A percentile compares a stretch with the other conserved stretches of the same genome.
phyloP scores from a whole-genome alignment of 2,329 filamentous ascomycete species.

The Cercospora zeina region DNA sequence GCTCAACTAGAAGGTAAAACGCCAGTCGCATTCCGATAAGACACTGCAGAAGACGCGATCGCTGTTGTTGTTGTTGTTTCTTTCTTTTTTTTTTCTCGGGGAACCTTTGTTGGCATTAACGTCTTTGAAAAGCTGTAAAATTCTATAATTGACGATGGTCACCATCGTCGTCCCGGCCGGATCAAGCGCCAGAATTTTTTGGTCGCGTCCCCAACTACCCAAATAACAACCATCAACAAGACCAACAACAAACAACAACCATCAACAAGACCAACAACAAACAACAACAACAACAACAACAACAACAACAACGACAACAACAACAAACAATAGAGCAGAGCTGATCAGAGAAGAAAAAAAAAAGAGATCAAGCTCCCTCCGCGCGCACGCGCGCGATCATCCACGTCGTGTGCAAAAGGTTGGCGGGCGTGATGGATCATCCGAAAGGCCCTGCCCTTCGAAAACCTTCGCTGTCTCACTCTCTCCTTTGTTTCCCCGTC shows the following conservation, averaged over 20 bases:
- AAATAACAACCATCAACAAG: no score
- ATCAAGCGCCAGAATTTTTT: background rate
- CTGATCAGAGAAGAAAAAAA: background rate
- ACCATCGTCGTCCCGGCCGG: background rate
- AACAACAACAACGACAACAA: no score
- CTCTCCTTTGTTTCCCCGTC: background rate
- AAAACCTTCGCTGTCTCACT: background rate
- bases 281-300: no score
- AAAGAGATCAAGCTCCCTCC: no score
- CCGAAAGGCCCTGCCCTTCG: constrained; percentile 13
- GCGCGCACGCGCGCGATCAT: background rate
- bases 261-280: background rate
- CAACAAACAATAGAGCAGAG: background rate
- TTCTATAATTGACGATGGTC: background rate
- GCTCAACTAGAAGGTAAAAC: no score
- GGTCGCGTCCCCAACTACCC: background rate
- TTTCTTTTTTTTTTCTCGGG: background rate
- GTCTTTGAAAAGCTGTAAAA: constrained; percentile 9
- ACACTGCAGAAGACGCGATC: background rate
- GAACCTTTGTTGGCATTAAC: constrained; percentile 3
- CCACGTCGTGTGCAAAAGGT: constrained; percentile 1
- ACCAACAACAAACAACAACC: background rate
- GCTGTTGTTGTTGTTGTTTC: no score
- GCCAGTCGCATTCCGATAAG: background rate
- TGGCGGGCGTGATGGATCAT: constrained; percentile 3